Conservation (phyloP, 2,329 filamentous ascomycete species). For the Epichloe coenophiala region DNA sequence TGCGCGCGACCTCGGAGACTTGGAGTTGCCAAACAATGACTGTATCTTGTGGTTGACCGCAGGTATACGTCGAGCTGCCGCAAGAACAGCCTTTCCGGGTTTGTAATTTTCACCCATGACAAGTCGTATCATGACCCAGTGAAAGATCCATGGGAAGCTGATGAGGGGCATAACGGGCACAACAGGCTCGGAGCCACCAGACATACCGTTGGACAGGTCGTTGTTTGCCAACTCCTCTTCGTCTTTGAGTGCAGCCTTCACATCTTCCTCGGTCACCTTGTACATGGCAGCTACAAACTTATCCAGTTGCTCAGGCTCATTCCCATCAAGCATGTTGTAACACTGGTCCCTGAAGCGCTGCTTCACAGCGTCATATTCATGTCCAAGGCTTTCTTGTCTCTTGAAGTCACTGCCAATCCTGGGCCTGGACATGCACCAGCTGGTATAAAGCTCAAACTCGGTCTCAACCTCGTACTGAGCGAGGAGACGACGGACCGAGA, state of each 20-base stretch:
- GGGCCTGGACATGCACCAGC: constrained; percentile 68
- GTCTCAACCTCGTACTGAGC: constrained; percentile 70
- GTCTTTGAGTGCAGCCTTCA: constrained; percentile 37
- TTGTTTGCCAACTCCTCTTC: constrained; percentile 21
- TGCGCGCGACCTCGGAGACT: background rate
- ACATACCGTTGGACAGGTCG: background rate
- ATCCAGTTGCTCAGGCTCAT: constrained; percentile 44
- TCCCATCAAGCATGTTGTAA: constrained; percentile 47
- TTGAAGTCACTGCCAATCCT: constrained; percentile 68
- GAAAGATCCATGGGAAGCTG: constrained; percentile 89
- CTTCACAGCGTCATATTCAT: constrained; percentile 51
- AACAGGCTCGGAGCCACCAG: background rate
- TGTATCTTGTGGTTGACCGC: background rate
- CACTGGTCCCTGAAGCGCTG: constrained; percentile 56
- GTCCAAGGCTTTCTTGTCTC: constrained; percentile 68
- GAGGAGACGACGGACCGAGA: constrained; percentile 64
- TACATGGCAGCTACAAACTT: constrained; percentile 84
- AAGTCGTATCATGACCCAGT: constrained; percentile 35
- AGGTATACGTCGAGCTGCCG: constrained; percentile 5
- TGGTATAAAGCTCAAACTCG: constrained; percentile 86
- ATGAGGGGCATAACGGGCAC: constrained; percentile 56
- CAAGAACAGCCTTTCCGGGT: constrained; percentile 9
- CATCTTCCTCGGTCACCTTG: constrained; percentile 60
- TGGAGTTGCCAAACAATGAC: background rate
- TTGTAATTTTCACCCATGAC: constrained; percentile 14